phyloP scores from a whole-genome alignment of 805 yeast genomes.

The Saturnispora sekii region DNA sequence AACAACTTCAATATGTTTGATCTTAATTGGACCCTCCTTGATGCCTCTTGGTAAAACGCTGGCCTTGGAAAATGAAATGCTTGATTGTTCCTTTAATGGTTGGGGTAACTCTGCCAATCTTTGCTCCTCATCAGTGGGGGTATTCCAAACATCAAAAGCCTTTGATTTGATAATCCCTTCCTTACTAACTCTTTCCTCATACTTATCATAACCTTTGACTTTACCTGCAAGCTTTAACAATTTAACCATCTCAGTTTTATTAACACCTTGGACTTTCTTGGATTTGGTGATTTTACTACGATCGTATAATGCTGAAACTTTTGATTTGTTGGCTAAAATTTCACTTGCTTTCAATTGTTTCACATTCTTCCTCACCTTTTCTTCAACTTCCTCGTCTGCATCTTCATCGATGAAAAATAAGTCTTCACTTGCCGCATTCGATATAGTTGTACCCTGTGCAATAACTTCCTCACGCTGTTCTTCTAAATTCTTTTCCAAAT shows the following conservation, averaged over 20 bases:
- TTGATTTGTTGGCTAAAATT: constrained; percentile 68
- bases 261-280: constrained; percentile 46
- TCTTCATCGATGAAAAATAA: constrained; percentile 60
- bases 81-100: constrained; percentile 24
- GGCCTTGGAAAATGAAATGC: constrained; percentile 40
- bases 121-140: constrained; percentile 9
- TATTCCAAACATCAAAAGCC: constrained; percentile 63
- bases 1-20: constrained; percentile 38
- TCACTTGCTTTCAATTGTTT: constrained; percentile 35
- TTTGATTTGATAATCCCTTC: constrained; percentile 53
- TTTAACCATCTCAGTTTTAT: constrained; percentile 50
- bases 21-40: constrained; percentile 39
- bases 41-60: constrained; percentile 47
- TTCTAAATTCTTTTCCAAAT: constrained; percentile 63
- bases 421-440: constrained; percentile 34
- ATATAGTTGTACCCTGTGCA: constrained; percentile 34
- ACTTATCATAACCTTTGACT: constrained; percentile 42
- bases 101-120: constrained; percentile 28
- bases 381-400: constrained; percentile 39
- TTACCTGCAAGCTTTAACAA: constrained; percentile 74
- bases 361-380: constrained; percentile 30
- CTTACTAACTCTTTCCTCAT: constrained; percentile 44
- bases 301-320: constrained; percentile 52
- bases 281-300: constrained; percentile 31
- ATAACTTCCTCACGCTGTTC: constrained; percentile 53